These are phyloP conservation scores for Starmerella gropengiesseri DNA, from an alignment of 805 yeast species.

Conservation along the genomic window DNA sequence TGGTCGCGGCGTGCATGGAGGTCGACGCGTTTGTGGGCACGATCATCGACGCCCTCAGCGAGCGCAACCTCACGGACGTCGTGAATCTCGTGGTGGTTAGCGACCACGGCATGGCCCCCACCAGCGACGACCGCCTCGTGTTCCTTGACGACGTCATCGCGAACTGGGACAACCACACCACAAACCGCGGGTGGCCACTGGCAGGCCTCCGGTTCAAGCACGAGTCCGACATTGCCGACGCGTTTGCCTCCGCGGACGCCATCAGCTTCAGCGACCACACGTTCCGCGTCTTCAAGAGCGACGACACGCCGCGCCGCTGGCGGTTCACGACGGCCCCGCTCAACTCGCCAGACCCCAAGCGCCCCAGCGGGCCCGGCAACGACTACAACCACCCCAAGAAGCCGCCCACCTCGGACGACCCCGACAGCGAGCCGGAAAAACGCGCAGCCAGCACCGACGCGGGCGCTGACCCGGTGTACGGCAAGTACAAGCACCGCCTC, in stretches of 20 bases:
- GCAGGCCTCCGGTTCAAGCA: slow-evolving; percentile 57
- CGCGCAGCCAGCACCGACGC: background rate
- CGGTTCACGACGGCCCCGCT: slow-evolving; percentile 31
- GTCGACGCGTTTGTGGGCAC: slow-evolving; percentile 57
- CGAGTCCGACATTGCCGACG: slow-evolving; percentile 30
- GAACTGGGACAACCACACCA: slow-evolving; percentile 39
- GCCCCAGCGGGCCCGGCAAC: background rate
- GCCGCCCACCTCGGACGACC: too few species aligned
- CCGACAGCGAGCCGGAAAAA: background rate
- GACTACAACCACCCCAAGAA: background rate
- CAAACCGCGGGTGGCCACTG: slow-evolving; percentile 78
- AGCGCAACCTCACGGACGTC: slow-evolving; percentile 49
- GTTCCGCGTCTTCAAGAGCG: slow-evolving; percentile 38
- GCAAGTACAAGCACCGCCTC: slow-evolving; percentile 44
- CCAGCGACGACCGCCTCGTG: slow-evolving; percentile 56
- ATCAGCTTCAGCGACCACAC: slow-evolving; percentile 8
- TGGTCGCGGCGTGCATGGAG: slow-evolving; percentile 43
- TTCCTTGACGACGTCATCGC: slow-evolving; percentile 64
- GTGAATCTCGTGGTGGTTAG: slow-evolving; percentile 71
- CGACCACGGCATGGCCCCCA: slow-evolving; percentile 92
- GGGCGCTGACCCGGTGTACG: slow-evolving; percentile 11
- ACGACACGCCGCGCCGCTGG: slow-evolving; percentile 45
- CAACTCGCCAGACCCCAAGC: background rate
- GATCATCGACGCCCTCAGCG: slow-evolving; percentile 38
- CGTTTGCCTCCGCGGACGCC: slow-evolving; percentile 4